Evolutionary conservation across 805 yeast species (phyloP).

Genomic region (Metschnikowia reukaufii): DNA sequence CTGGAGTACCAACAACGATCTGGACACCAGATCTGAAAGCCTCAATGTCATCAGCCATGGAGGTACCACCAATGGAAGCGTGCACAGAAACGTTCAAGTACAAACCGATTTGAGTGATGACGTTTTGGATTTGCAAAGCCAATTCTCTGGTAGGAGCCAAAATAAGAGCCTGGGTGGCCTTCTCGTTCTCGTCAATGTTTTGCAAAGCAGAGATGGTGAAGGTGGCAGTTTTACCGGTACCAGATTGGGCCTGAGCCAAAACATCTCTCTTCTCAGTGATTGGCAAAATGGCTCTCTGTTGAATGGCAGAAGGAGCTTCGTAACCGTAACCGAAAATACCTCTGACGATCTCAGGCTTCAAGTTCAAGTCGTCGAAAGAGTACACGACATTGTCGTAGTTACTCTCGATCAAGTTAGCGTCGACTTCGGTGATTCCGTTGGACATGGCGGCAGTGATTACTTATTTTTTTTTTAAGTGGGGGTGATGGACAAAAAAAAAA

Average conservation of each 20-base stretch:
- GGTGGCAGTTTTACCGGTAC: slow-evolving; percentile 91
- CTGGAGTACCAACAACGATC: slow-evolving; percentile 97
- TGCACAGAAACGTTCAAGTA: slow-evolving; percentile 90
- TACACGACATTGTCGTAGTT: slow-evolving; percentile 89
- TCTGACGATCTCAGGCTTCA: slow-evolving; percentile 71
- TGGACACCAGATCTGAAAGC: slow-evolving; percentile 85
- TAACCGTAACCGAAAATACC: slow-evolving; percentile 79
- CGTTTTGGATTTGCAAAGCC: slow-evolving; percentile 94
- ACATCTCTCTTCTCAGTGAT: slow-evolving; percentile 72
- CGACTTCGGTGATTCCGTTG: slow-evolving; percentile 78
- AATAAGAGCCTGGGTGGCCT: slow-evolving; percentile 87
- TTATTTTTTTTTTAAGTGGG: neutral
- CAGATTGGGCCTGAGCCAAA: slow-evolving; percentile 85
- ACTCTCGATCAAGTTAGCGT: slow-evolving; percentile 81
- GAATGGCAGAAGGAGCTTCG: slow-evolving; percentile 81
- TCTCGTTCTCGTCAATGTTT: slow-evolving; percentile 68
- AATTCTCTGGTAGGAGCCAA: slow-evolving; percentile 97
- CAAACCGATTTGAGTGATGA: slow-evolving; percentile 83
- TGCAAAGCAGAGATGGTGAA: slow-evolving; percentile 73
- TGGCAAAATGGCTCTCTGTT: slow-evolving; percentile 76
- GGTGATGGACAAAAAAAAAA: neutral
- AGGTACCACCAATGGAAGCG: slow-evolving; percentile 97
- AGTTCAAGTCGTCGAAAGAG: slow-evolving; percentile 71
- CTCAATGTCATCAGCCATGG: slow-evolving; percentile 82
- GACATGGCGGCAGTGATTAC: slow-evolving; percentile 38